Conservation (phyloP, 371 early-diverging fungal species). For the Apophysomyces sp. region DNA sequence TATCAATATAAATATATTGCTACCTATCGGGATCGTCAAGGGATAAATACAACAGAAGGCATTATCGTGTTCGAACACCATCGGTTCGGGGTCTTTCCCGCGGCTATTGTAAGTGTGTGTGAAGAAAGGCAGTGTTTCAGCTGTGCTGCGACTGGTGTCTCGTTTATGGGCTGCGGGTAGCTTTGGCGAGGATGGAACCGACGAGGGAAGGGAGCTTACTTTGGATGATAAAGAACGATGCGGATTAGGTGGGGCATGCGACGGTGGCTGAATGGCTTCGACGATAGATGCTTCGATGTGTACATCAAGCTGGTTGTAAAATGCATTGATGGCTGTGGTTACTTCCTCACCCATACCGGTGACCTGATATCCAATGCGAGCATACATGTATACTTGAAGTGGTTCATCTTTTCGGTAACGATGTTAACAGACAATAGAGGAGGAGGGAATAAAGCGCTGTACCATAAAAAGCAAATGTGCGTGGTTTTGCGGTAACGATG, state of each 20-base stretch:
- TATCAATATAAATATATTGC: too few relatives aligned
- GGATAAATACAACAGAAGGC: slow-evolving; percentile 57
- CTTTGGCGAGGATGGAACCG: slow-evolving; percentile 37
- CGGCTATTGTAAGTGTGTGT: slow-evolving; percentile 56
- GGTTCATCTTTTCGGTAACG: slow-evolving; percentile 36
- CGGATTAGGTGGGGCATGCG: slow-evolving; percentile 16
- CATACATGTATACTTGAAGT: slow-evolving; percentile 36
- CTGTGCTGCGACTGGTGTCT: slow-evolving; percentile 9
- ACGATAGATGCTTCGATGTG: slow-evolving; percentile 58
- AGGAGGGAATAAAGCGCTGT: neutral
- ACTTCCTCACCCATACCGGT: slow-evolving; percentile 37
- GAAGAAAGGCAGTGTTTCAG: slow-evolving; percentile 50
- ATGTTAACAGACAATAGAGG: neutral
- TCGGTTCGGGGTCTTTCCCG: slow-evolving; percentile 47
- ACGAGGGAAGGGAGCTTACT: slow-evolving; percentile 24
- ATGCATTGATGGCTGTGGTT: slow-evolving; percentile 25
- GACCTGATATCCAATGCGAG: slow-evolving; percentile 24
- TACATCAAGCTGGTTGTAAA: slow-evolving; percentile 59
- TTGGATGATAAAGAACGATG: slow-evolving; percentile 16
- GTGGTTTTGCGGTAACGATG: slow-evolving; percentile 23
- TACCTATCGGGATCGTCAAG: slow-evolving; percentile 62
- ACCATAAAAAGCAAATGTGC: slow-evolving; percentile 49
- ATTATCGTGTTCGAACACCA: slow-evolving; percentile 45
- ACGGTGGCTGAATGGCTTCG: slow-evolving; percentile 30
- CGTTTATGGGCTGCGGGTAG: slow-evolving; percentile 19